Evolutionary conservation across 768 basidiomycete genomes (phyloP), one percentile per base, ranked within the genome.

Genomic region (Obba rivulosa): DNA sequence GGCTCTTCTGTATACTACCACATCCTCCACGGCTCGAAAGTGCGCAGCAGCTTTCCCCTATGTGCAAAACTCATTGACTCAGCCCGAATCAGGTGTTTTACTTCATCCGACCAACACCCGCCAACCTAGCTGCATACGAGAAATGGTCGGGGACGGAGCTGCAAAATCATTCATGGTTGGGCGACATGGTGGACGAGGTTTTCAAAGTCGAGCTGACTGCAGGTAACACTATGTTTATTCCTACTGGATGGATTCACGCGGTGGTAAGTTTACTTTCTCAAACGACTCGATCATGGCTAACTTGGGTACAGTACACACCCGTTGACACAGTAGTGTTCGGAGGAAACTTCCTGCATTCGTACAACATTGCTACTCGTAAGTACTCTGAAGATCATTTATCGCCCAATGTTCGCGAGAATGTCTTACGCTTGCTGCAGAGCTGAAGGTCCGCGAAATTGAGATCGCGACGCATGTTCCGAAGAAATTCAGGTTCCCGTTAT

Each of bases 1-100:
- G 96, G 93, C 1, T 93, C 90, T 2, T 95, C 89, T 1, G 95
- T 94, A n/a, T 98, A 95, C 66, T 98, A 98, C 61, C 93, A 97
- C 57, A 84, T 99, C 51, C 74, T 96, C 17, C 77, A 72, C 37
- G 93, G 93, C 22, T 76, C 81, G 48, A 96, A 92, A 79, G 94
- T 83, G 55, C 41, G 70, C 44, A 37, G 44, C 22, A 31, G 22
- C 35, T 13, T 21, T 38, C 34, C 3, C 44, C 20, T 17, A 16
- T 18, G 16, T 7, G 8, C 28, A n/a, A 24, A 16, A 16, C 43
- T n/a, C 35, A 43, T 13, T 52, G 41, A 36, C 41, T 46, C 41
- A 41, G 22, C 37, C 45, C 28, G 14, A 20, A 22, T n/a, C 63
- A 95, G 87, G 75, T 88, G 17, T 99, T 99, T 65, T 97, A 92